These are phyloP conservation scores for Penicillium hesseltinei DNA, from an alignment of 2,329 filamentous ascomycete genomes.

Conservation along the genomic window DNA sequence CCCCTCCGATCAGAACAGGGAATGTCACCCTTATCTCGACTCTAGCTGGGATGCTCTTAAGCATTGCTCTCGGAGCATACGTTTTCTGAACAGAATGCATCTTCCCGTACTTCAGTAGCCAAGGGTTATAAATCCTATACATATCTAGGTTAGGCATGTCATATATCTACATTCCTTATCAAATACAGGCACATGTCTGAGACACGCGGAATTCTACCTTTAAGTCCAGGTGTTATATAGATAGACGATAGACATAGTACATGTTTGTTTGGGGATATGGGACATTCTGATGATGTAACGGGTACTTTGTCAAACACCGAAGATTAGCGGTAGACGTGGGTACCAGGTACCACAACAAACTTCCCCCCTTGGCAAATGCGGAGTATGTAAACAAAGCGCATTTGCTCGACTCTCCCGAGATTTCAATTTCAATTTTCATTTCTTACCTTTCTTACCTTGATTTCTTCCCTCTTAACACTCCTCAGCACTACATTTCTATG, in stretches of 20 bases:
- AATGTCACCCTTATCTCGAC: not conserved
- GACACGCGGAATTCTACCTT: constrained; percentile 14
- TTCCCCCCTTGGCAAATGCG: constrained; percentile 24
- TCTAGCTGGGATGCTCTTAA: not conserved
- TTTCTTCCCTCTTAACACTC: not conserved
- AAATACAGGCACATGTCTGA: constrained; percentile 12
- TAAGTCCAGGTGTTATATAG: not conserved
- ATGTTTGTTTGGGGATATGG: not conserved
- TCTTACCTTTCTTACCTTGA: not conserved
- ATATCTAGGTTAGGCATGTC: not conserved
- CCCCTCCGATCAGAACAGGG: not conserved
- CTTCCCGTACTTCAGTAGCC: not conserved
- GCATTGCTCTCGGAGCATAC: not conserved
- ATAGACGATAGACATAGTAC: constrained; percentile 1
- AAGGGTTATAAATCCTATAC: not conserved
- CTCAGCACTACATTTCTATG: constrained; percentile 2
- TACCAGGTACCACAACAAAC: constrained; percentile 26
- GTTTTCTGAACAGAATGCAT: not conserved
- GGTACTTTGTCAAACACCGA: constrained; percentile 6
- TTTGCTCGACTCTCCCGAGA: not conserved
- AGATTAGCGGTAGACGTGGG: not conserved
- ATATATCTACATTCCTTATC: constrained; percentile 2
- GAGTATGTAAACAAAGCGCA: constrained; percentile 27
- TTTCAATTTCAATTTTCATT: not conserved
- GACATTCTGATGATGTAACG: constrained; percentile 9